Base-by-base conservation (phyloP, 1,284 basidiomycete species). In the Vanrija humicola region DNA sequence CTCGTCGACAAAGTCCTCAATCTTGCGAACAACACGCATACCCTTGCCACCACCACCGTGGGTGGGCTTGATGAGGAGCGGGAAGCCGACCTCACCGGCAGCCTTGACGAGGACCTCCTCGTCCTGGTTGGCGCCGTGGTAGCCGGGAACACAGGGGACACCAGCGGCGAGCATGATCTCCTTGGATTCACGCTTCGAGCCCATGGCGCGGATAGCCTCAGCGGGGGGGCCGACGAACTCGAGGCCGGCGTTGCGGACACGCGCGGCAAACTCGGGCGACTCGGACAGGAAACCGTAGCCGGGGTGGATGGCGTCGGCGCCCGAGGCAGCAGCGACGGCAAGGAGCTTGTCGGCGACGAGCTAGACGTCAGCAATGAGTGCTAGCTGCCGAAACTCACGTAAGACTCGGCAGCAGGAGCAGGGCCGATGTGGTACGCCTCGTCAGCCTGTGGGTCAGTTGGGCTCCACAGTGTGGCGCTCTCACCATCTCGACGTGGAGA, bases 361-460 rank as follows among this genome's bases (percentile, higher is more conserved):
- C 89, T 91, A n/a, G 16, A 40, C 19, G 14, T 25, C 42, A 50
- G 14, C 16, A n/a, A 4, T 16, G 19, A 2, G 26, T n/a, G 29
- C 18, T 29, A 21, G 42, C 48, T 40, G n/a, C 16, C 23, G 4
- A 28, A 0, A 81, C 86, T 72, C 55, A 90, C 89, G 78, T 97
- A 96, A 66, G 90, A 93, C 71, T 95, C 86, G 0, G 86, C 77
- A 0, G 90, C 92, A 0, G 87, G 86, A 1, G 93, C 89, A 16
- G 90, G 90, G 1, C 94, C 93, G 49, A 97, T 92, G 64, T 88
- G 89, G 70, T 90, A 94, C 5, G 93, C 92, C 70, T 97, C 93
- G 69, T 97, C 93, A n/a, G 94, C 93, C 86, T 90, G 50, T 15
- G n/a, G 14, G 19, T 49, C 43, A 54, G 48, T 29, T 18, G 38